phyloP scores from a whole-genome alignment of 768 basidiomycete genomes.

The Macrolepiota fuliginosa region DNA sequence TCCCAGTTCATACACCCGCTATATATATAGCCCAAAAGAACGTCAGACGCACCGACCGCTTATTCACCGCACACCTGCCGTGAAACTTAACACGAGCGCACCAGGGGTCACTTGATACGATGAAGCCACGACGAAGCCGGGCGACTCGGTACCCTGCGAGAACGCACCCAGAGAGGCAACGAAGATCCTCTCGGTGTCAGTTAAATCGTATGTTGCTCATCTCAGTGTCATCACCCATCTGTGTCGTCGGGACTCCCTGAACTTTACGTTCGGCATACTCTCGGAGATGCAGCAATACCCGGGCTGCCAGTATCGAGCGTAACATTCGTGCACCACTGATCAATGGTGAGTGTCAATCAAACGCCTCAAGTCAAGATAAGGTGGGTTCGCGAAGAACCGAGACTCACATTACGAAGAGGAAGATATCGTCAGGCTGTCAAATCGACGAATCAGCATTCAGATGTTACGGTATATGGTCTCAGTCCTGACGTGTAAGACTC shows the following conservation, averaged over 20 bases:
- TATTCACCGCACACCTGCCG: background rate
- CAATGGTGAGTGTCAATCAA: background rate
- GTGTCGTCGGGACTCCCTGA: background rate
- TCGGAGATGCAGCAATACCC: background rate
- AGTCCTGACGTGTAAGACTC: background rate
- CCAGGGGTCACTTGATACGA: background rate
- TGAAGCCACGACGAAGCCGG: background rate
- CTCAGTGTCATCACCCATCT: background rate
- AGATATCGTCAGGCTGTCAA: background rate
- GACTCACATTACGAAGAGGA: background rate
- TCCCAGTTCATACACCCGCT: background rate
- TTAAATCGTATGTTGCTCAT: background rate
- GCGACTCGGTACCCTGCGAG: background rate
- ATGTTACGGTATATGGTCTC: background rate
- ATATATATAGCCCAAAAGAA: background rate
- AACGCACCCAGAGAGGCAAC: background rate
- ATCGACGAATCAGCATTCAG: background rate
- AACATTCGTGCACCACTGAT: background rate
- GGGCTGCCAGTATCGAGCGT: background rate
- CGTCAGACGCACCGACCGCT: background rate
- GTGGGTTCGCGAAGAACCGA: background rate
- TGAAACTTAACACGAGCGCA: background rate
- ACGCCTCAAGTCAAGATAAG: background rate
- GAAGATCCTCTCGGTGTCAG: background rate
- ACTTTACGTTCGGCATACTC: background rate